A percentile compares a stretch with the other conserved stretches of the same genome.
phyloP scores from a whole-genome alignment of 306 rosid species.

The Cucumis cinereus region DNA sequence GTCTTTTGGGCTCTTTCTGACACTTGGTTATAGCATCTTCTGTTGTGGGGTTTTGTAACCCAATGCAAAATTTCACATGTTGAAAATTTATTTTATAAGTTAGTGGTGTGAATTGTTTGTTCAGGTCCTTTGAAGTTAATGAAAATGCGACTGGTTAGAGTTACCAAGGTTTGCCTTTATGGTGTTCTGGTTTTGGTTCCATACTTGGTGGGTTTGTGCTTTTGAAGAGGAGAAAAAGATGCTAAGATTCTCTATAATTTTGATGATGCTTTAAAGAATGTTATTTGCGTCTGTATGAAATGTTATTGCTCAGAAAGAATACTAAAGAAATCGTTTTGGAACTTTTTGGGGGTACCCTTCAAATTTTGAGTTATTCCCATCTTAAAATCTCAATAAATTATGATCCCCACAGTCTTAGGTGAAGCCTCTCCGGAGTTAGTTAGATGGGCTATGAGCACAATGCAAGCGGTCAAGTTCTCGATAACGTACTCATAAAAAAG shows the following conservation, averaged over 20 bases:
- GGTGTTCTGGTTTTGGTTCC: not conserved
- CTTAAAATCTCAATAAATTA: not conserved
- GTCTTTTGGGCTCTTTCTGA: not conserved
- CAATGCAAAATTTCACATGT: not conserved
- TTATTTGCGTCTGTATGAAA: not conserved
- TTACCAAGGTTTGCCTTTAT: not conserved
- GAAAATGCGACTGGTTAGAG: not conserved
- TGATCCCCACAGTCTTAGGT: not conserved
- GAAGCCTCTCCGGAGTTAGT: not conserved
- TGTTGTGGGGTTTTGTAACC: not conserved
- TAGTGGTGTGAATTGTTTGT: not conserved
- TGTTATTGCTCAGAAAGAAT: not conserved
- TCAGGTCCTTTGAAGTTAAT: not conserved
- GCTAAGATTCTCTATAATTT: not conserved
- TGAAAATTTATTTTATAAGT: not conserved
- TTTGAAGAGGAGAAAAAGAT: not conserved
- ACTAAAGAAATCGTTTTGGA: not conserved
- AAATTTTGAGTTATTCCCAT: not conserved
- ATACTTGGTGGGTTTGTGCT: not conserved
- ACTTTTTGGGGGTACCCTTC: not conserved
- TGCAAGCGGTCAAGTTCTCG: not conserved
- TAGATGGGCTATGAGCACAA: not conserved
- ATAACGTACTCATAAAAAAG: not conserved
- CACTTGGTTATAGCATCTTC: not conserved
- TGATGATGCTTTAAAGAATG: not conserved